Evolutionary conservation across 495 filamentous ascomycete species (phyloP), one percentile per base, ranked within the genome.

Genomic region (Aspergillus indologenus): DNA sequence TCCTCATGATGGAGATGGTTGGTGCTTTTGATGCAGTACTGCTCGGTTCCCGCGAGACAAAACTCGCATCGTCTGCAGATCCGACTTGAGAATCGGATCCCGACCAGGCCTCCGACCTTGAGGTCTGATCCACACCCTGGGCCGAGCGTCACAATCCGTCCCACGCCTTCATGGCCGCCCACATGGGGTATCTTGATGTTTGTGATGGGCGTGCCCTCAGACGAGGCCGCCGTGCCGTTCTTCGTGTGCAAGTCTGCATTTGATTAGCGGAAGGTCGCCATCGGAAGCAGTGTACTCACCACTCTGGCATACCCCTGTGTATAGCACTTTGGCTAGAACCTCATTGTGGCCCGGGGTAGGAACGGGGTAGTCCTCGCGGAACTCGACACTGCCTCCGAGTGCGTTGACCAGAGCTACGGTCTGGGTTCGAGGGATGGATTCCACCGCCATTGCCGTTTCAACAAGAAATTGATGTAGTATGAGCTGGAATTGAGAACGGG

Each of bases 1-100:
- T 81, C 78, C 43, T 78, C 77, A 56, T 81, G 77, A 54, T 79
- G 77, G 19, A 81, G 59, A 62, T 81, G 79, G 34, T 81, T 80
- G 7, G 76, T 79, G 46, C 71, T 70, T 51, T 71, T 68, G 23
- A 70, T 53, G 40, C 74, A 77, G 51, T 80, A 71, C 61, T 81
- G 77, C 59, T 81, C 78, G 23, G 62, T 72, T 2, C 78, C 78
- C 1, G 71, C 74, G 23, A 80, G 67, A 59, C 79, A 81, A 49
- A 74, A 79, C 51, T 79, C 71, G 62, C 77, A 81, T 11, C 77
- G 71, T 19, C 78, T 65, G 59, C 79, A 81, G 22, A 81, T 70
- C 0, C 77, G 70, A 57, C 74, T 77, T 18, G 70, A 55, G 58
- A 80, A 81, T 12, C 75, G 67, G 45, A 81, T 80, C 1, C 79